Evolutionary conservation across 306 rosid genomes (phyloP).

Genomic region (Abrus pulchellus): DNA sequence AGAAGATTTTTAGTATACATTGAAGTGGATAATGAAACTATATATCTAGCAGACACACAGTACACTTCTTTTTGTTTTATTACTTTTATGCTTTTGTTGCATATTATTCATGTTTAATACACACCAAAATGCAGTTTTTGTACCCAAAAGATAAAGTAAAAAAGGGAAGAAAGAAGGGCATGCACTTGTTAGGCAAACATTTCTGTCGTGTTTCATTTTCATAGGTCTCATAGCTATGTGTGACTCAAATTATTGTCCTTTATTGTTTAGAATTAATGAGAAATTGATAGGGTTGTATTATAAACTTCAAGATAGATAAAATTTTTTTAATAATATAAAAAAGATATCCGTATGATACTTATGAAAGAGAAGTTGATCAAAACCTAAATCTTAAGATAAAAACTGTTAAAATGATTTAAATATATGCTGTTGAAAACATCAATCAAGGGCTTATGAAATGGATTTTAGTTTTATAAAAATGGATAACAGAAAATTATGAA

Average conservation of each 20-base stretch:
- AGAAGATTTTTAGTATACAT: background rate
- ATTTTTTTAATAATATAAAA: no score
- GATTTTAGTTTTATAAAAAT: no score
- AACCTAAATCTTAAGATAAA: no score
- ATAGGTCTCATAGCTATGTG: background rate
- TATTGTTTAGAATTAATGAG: background rate
- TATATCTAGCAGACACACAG: background rate
- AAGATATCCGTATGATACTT: no score
- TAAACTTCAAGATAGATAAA: no score
- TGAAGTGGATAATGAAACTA: background rate
- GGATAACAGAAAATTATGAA: no score
- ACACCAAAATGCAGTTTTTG: background rate
- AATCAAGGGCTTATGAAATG: no score
- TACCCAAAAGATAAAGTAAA: background rate
- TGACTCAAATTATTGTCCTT: background rate
- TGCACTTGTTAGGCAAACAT: background rate
- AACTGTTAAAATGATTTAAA: no score
- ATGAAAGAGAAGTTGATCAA: no score
- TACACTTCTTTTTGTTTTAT: background rate
- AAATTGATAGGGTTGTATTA: no score
- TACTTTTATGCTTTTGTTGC: background rate
- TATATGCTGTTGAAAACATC: no score
- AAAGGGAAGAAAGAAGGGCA: background rate
- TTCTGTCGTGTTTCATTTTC: slow-evolving; percentile 24
- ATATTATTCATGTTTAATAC: background rate